Evolutionary conservation across 805 yeast species (phyloP).

Genomic region (Pichia insulana): DNA sequence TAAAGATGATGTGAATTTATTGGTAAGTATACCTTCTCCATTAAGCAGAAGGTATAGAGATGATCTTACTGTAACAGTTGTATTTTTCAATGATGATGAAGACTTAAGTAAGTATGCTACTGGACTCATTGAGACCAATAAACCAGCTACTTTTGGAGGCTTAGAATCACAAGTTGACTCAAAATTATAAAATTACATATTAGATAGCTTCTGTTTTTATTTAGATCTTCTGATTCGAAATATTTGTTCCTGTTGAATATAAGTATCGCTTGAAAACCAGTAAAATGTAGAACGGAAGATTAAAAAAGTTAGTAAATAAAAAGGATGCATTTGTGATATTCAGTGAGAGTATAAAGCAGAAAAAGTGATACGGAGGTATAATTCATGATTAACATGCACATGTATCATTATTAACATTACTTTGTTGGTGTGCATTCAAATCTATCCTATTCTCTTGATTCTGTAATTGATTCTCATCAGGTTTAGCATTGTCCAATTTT

Average conservation of each 20-base stretch:
- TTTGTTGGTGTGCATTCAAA: slow-evolving; percentile 26
- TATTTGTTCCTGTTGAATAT: no score
- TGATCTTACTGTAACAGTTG: slow-evolving; percentile 92
- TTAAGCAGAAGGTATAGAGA: slow-evolving; percentile 88
- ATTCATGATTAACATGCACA: slow-evolving; percentile 27
- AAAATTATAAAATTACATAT: slow-evolving; percentile 28
- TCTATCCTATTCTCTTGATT: slow-evolving; percentile 26
- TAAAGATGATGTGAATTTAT: slow-evolving; percentile 77
- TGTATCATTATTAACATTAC: slow-evolving; percentile 14
- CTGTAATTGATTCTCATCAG: slow-evolving; percentile 1
- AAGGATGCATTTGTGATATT: neutral
- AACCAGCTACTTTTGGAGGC: slow-evolving; percentile 53
- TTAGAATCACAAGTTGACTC: slow-evolving; percentile 33
- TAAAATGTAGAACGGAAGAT: no score
- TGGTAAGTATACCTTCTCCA: slow-evolving; percentile 87
- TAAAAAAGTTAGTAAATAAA: neutral
- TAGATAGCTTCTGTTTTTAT: no score
- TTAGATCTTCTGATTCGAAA: no score
- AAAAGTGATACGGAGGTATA: neutral
- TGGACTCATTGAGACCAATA: slow-evolving; percentile 48
- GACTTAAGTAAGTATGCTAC: slow-evolving; percentile 33
- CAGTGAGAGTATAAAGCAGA: neutral
- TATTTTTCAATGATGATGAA: slow-evolving; percentile 67
- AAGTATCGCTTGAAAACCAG: no score
- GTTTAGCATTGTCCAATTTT: slow-evolving; percentile 13